Evolutionary conservation across 805 yeast species (phyloP), one percentile per base, ranked within the genome.

Genomic region (Teunomyces panamensis): DNA sequence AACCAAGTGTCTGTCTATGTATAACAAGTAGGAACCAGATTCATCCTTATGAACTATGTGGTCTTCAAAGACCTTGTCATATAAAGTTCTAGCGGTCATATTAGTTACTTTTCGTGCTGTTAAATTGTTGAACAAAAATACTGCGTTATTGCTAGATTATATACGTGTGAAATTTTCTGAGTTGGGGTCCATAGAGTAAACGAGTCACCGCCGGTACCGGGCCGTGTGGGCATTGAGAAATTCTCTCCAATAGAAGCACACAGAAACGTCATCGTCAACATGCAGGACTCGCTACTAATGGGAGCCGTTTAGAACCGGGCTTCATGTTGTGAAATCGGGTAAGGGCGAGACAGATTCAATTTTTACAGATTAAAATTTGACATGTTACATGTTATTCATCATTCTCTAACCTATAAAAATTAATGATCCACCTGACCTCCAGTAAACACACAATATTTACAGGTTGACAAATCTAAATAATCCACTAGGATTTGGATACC

Each of bases 21-120:
- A 94, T 51, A 94, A 71, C 53, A 94, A 77, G 64, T 80, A 85
- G 16, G 97, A 90, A 26, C 95, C 96, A 30, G 89, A 81, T 46
- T 88, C 92, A 58, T 89, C 96, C 63, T 82, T 77, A 71, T 90
- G 91, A 56, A 94, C 99, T 49, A 92, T 74, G 65, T 94, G 98
- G 78, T 87, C 97, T 54, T 85, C 87, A 65, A 90, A 94, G 61
- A 94, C 96, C 78, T 94, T 94, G 71, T 94, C 99, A 71, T 94
- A 94, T 51, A 94, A 78, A 41, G 99, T 94, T 44, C 30, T 39
- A 9, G 52, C 17, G 35, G 46, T 34, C 52, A 49, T 49, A n/a
- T 9, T 49, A 20, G 34, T n/a, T 14, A 26, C 3, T 30, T 17
- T 24, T 17, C 13, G 41, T 34, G 27, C 13, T 32, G 9, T 13